Conservation (phyloP, 2,329 filamentous ascomycete genomes). For the Aspergillus phoenicis region DNA sequence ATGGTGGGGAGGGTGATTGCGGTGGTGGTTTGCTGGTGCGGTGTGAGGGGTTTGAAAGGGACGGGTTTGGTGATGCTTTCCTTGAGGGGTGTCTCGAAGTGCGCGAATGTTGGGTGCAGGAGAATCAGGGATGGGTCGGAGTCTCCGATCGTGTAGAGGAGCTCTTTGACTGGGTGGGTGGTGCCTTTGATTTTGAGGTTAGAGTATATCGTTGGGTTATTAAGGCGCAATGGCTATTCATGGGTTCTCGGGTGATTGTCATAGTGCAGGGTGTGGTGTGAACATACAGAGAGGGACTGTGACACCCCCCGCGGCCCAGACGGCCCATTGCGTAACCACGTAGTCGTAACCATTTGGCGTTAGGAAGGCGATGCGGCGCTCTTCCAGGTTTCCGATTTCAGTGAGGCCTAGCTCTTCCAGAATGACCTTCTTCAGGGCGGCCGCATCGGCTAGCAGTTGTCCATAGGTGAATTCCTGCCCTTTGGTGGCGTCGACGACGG, state of each 20-base stretch:
- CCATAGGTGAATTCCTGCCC: constrained; percentile 43
- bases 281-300: constrained; percentile 47
- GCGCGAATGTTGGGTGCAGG: constrained; percentile 43
- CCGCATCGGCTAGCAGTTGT: constrained; percentile 45
- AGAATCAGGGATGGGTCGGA: constrained; percentile 47
- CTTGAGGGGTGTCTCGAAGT: constrained; percentile 35
- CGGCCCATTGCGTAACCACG: constrained; percentile 46
- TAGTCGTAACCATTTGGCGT: constrained; percentile 47
- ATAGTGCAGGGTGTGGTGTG: neutral
- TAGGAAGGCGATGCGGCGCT: constrained; percentile 44
- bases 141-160: constrained; percentile 46
- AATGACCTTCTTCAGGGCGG: constrained; percentile 39
- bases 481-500: constrained; percentile 44
- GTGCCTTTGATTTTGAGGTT: constrained; percentile 33
- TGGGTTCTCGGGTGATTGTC: too few species aligned
- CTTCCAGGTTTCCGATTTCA: constrained; percentile 34
- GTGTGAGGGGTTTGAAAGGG: constrained; percentile 35
- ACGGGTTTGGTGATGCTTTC: constrained; percentile 31
- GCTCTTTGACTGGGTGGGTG: constrained; percentile 45
- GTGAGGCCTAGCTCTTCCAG: constrained; percentile 34
- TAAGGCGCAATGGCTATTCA: too few species aligned
- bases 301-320: constrained; percentile 49
- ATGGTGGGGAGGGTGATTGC: constrained; percentile 37
- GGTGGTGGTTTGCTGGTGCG: constrained; percentile 25
- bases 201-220: too few species aligned